Base-by-base conservation (phyloP, 75 land plant species). In the Azolla pinnata region DNA sequence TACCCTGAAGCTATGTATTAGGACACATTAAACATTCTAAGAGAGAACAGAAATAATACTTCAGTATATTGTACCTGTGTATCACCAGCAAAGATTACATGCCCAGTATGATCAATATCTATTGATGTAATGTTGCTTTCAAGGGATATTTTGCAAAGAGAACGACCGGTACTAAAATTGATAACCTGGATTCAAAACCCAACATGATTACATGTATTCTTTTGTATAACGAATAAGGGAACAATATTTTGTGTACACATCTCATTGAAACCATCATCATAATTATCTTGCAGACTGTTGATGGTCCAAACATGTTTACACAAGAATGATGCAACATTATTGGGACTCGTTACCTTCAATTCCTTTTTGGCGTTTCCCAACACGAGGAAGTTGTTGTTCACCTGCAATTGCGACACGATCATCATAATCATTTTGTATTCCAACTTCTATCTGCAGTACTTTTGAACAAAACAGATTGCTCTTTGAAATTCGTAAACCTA, bases 121-220 rank as follows among this genome's bases (percentile, higher is more conserved):
- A 89, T 81, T 8, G 99, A 77, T 1, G 91, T 86, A 29, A 89
- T 63, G 49, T 79, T 80, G 75, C 71, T 74, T 29, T 81, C 96
- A 53, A 89, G 75, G 10, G 58, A 42, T 20, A 74, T 57, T 62
- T 81, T 85, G 54, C 67, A 74, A 0, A 95, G 63, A 17, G 65
- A 40, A 31, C 91, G 78, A 1, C 99, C 99, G 25, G 99, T 95
- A 69, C 99, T 95, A 69, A 89, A 89, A 78, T 95, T 95, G 56
- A 85, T 79, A 20, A 85, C 83, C 95, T 88, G 74, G 46, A 55
- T 45, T 2, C 47, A 57, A 17, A 38, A 64, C 33, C 35, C n/a
- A n/a, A n/a, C n/a, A n/a, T n/a, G n/a, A n/a, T n/a, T n/a, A n/a
- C n/a, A n/a, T n/a, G n/a, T n/a, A n/a, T n/a, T n/a, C n/a, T n/a